Base-by-base conservation (phyloP, 208 protist species). In the Phytomonas sp. region DNA sequence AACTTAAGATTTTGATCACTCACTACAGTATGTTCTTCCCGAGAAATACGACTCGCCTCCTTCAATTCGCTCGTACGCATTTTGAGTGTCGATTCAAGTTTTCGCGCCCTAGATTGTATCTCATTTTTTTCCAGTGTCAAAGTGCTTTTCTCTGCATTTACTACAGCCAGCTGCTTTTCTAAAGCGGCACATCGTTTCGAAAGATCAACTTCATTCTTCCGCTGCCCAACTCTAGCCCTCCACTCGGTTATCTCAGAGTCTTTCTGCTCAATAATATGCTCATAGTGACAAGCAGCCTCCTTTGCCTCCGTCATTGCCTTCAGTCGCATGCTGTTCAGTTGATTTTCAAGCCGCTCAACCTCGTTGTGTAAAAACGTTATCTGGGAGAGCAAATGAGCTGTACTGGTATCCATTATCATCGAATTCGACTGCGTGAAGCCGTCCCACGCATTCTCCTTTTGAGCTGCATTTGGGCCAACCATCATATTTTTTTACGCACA, bases 291-390 rank as follows among this genome's bases (percentile, higher is more conserved):
- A 20, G 73, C 31, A 23, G 82, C 34, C 56, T 72, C 62, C 26
- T 68, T 69, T 8, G 62, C 61, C 13, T 89, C 82, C 23, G 69
- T 67, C 11, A 60, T 68, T 5, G 73, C 59, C 36, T 81, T 77
- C 32, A 63, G 51, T 13, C 88, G 82, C 56, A 82, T 59, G 0
- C 26, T 66, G 30, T 36, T 60, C 0, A 84, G 69, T 31, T 85
- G 79, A 28, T 79, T 29, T 65, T 94, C 89, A 29, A 94, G 76
- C 8, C 89, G 72, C 32, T 94, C 86, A 31, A 94, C 84, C 67
- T 94, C 89, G 66, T 80, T 82, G 65, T 94, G 89, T 15, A 95
- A 71, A 83, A 93, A 92, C 8, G 60, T 75, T 51, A 95, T 92
- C 61, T 95, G 89, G 2, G 77, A 78, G 11, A 91, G 67, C 1